Evolutionary conservation across 73 alveolate genomes (phyloP), one percentile per base, ranked within the genome.

Genomic region (Blepharisma stoltei): DNA sequence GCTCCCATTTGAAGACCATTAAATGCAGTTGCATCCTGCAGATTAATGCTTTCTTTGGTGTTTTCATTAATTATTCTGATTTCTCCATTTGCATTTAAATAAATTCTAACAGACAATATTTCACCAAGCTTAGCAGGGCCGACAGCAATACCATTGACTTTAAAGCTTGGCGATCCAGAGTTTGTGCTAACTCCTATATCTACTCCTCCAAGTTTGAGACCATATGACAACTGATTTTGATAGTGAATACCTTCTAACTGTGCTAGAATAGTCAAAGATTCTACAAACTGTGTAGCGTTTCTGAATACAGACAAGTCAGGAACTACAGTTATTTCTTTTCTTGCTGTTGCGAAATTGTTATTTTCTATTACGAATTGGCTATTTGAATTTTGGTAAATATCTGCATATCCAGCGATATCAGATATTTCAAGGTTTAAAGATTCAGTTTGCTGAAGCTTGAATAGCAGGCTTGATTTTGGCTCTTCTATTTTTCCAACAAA

Each of bases 301-400:
- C 18, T 8, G 41, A 55, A 55, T 6, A 55, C 18, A 55, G 7
- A 7, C 18, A 7, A 7, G 44, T 7, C 45, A 20, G 18, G 18
- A 21, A 6, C 18, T 21, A 8, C 71, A 7, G 71, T 7, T 7
- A 55, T 55, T 55, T 55, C 71, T 55, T 55, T 55, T 14, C 43
- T 8, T 9, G 45, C 18, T 7, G 25, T 9, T 8, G 7, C 71
- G 43, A 7, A 7, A 9, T 6, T 37, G 6, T 21, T 8, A 37
- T 55, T 55, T 7, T 9, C 43, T 7, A 55, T 55, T 14, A 55
- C 71, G 25, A 55, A 55, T 7, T 55, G 71, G 7, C 44, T 7
- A 8, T 7, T 55, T 8, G 71, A 55, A 55, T 55, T 55, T 21
- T 55, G 71, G 71, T 55, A 55, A 55, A 55, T 55, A 6, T 55